A percentile compares a stretch with the other conserved stretches of the same genome.
Conservation (phyloP, 495 filamentous ascomycete genomes). For the Lepraria neglecta region DNA sequence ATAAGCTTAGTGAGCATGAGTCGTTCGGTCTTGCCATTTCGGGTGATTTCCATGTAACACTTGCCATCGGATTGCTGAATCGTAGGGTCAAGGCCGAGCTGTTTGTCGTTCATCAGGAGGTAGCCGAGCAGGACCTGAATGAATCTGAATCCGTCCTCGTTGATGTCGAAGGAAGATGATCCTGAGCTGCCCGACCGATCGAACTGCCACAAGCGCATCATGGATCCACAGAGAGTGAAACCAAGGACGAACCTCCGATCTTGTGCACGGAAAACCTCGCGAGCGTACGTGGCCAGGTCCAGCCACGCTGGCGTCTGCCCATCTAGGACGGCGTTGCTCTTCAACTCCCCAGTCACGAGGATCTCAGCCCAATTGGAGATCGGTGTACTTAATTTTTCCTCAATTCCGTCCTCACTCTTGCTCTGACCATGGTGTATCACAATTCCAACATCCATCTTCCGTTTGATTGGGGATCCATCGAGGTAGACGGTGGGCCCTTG, state of each 20-base stretch:
- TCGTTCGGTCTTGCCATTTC: too few relatives aligned
- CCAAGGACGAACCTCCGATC: conserved; percentile 44
- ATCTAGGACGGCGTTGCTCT: conserved; percentile 40
- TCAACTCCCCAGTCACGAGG: conserved; percentile 43
- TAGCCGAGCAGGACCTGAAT: conserved; percentile 40
- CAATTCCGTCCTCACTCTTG: conserved; percentile 20
- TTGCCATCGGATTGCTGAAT: too few relatives aligned
- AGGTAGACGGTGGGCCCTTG: conserved; percentile 7
- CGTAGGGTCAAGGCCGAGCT: conserved; percentile 20
- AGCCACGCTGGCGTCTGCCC: conserved; percentile 35
- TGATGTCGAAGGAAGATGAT: conserved; percentile 39
- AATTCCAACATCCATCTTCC: conserved; percentile 43
- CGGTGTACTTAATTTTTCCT: background rate
- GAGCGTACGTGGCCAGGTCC: conserved; percentile 40
- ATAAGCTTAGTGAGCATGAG: too few relatives aligned
- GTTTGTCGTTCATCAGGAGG: conserved; percentile 43
- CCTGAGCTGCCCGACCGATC: conserved; percentile 35
- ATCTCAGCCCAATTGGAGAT: conserved; percentile 37
- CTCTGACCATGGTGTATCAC: too few relatives aligned
- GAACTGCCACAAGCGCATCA: conserved; percentile 39
- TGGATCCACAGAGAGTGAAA: conserved; percentile 40
- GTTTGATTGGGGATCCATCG: conserved; percentile 22
- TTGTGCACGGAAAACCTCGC: conserved; percentile 42
- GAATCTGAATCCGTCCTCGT: conserved; percentile 43
- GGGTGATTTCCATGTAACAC: too few relatives aligned